Base-by-base conservation (phyloP, 768 basidiomycete genomes). In the Psilocybe subaeruginosa region DNA sequence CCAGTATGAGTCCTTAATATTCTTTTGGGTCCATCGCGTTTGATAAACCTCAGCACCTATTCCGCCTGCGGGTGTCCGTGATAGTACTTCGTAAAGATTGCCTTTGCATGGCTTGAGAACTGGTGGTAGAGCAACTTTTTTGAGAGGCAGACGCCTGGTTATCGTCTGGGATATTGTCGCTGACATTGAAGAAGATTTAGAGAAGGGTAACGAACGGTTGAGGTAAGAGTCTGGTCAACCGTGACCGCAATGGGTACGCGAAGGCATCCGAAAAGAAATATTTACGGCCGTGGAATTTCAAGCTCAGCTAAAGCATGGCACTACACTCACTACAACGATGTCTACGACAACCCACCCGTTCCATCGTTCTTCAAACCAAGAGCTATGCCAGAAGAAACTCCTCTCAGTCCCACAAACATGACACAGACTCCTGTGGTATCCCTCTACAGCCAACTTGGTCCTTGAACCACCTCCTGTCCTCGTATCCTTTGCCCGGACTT, bases 391-490 rank as follows among this genome's bases (percentile, higher is more conserved):
- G 52, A 17, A n/a, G 39, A 23, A 53, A 43, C 8, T 41, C 51
- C n/a, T 54, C 41, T 11, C 33, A 50, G 33, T 19, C 56, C 8
- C 5, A 3, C 2, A n/a, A 29, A 3, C 27, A 41, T 45, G n/a
- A 35, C 11, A 80, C 80, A 1, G 91, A 93, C 66, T 72, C 80
- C 4, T 84, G 76, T 58, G 88, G 87, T 16, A 84, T 93, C 58
- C 92, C 92, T 4, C 59, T 79, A 0, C 72, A 75, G 48, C 88
- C 92, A 19, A 88, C 89, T 0, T 94, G 93, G 93, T 94, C 93
- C 56, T 88, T 95, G 50, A 81, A 87, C 66, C 77, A 88, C 51
- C 81, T 94, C 8, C 74, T 94, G 5, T 88, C 90, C 5, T 92
- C 91, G 4, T 94, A 93, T 69, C 86, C 91, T 2, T 82, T 79